phyloP scores from a whole-genome alignment of 139 green algal species.

The Yamagishiella unicocca region DNA sequence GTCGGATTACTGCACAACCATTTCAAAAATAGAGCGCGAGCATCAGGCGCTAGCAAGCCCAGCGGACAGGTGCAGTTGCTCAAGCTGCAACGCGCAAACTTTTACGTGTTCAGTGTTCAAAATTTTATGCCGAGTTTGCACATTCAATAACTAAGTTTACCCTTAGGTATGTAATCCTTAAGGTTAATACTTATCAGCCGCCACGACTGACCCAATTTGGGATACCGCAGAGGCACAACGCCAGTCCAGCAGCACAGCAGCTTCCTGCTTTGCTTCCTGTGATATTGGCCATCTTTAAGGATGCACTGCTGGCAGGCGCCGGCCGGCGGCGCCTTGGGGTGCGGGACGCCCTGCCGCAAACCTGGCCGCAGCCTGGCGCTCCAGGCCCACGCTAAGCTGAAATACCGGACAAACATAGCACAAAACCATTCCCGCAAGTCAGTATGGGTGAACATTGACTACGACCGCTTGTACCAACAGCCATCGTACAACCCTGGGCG shows the following conservation, averaged over 20 bases:
- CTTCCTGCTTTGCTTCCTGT: not conserved
- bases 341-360: not conserved
- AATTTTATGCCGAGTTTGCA: no score
- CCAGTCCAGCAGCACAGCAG: not conserved
- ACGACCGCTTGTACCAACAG: conserved; percentile 14
- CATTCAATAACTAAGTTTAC: no score
- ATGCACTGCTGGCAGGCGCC: conserved; percentile 16
- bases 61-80: no score
- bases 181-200: not conserved
- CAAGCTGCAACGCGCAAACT: no score
- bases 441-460: not conserved
- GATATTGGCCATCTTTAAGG: not conserved
- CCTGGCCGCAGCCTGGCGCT: not conserved
- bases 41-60: no score
- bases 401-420: conserved; percentile 37
- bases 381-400: not conserved
- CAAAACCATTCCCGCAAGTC: conserved; percentile 34
- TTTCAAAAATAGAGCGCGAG: no score
- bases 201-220: not conserved
- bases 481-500: conserved; percentile 28
- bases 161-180: no score
- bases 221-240: not conserved
- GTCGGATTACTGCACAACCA: no score
- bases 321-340: not conserved
- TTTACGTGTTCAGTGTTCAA: no score